Evolutionary conservation across 257 asterid species (phyloP), one percentile per base, ranked within the genome.

Genomic region (Datura wrightii): DNA sequence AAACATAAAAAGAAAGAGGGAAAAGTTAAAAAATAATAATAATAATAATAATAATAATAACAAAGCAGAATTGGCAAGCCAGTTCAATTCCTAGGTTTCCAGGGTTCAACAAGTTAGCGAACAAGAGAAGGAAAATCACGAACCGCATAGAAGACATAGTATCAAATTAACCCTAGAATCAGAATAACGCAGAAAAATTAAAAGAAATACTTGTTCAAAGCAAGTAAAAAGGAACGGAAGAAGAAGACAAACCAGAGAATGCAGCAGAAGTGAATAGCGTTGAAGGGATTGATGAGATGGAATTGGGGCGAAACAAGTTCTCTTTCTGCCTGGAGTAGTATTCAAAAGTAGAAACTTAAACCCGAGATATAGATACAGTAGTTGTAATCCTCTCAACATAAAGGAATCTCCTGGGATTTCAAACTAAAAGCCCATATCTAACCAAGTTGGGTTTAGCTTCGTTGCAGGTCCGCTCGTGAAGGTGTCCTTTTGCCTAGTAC

Each of bases 161-260:
- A 42, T 42, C 4, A 85, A 34, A 79, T 19, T 41, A 72, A 58
- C 81, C 63, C 82, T 34, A 78, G 81, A 48, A 74, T 24, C 15
- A 71, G 79, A 71, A 71, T 44, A 44, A 69, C 53, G 15, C 59
- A 1, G 6, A 11, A 60, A 2, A 10, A 10, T 14, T 42, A 11
- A 24, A 16, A 24, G 5, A 50, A 24, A 19, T 50, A n/a, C 56
- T 79, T 52, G 24, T 60, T 46, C 9, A 3, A 46, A 79, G 46
- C 2, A 79, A 53, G 10, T 79, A 34, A 10, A 15, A 13, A 13
- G 16, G 39, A 5, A 46, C 37, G 9, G 10, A 62, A 46, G 19
- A 42, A 42, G 66, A 59, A 67, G 16, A 65, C 83, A 54, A 71
- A 84, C 86, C 86, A 84, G 79, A 84, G 79, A 46, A 55, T 83